Conservation (phyloP, 2,329 filamentous ascomycete species). For the Colletotrichum sp. region DNA sequence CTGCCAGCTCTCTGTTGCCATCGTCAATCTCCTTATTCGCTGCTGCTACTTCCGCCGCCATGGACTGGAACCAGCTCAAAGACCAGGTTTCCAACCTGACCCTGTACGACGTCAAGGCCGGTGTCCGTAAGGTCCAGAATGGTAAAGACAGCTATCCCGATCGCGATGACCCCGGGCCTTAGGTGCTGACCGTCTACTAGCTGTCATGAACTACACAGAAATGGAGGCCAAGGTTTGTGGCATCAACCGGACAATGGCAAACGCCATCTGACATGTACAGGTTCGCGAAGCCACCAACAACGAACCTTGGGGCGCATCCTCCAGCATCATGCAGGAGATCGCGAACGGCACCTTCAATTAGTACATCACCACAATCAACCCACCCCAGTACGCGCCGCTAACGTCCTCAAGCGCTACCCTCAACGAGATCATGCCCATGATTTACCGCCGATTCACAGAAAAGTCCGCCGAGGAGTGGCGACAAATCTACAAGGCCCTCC, state of each 20-base stretch:
- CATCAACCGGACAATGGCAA: background rate
- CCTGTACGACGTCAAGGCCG: slow-evolving; percentile 93
- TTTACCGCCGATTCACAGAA: slow-evolving; percentile 98
- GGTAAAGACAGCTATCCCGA: slow-evolving; percentile 58
- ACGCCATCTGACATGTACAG: slow-evolving; percentile 45
- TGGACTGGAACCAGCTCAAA: slow-evolving; percentile 87
- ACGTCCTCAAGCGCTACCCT: slow-evolving; percentile 75
- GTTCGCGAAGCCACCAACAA: slow-evolving; percentile 99
- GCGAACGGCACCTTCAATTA: slow-evolving; percentile 98
- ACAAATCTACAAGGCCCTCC: slow-evolving; percentile 98
- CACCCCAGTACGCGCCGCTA: background rate
- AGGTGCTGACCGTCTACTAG: slow-evolving; percentile 53
- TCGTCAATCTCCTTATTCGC: background rate
- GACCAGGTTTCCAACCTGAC: slow-evolving; percentile 90
- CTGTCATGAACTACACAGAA: slow-evolving; percentile 97
- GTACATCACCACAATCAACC: slow-evolving; percentile 52
- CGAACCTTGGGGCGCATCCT: slow-evolving; percentile 92
- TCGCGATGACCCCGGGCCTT: background rate
- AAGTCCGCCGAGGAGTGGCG: slow-evolving; percentile 98
- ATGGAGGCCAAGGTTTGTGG: slow-evolving; percentile 74
- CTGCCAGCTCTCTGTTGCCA: background rate
- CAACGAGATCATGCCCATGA: slow-evolving; percentile 99
- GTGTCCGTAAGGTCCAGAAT: slow-evolving; percentile 96
- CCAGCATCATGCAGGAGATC: slow-evolving; percentile 94
- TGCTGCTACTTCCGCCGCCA: slow-evolving; percentile 42